A percentile compares a stretch with the other conserved stretches of the same genome.
These are phyloP conservation scores for Hypoxylon perforatum DNA, from an alignment of 495 filamentous ascomycete species.

Conservation along the genomic window DNA sequence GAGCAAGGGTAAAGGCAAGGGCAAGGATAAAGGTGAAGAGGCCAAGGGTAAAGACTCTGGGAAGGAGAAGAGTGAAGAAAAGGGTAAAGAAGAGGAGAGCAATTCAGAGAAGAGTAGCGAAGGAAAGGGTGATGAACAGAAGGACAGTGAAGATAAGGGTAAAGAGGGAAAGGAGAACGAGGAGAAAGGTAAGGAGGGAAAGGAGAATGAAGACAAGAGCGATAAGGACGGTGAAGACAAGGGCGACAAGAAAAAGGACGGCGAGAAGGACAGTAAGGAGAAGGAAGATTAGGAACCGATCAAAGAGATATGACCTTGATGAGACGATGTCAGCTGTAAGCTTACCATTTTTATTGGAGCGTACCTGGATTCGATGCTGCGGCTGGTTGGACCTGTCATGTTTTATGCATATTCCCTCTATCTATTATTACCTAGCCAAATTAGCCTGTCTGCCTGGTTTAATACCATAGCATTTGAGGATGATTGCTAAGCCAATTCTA, in stretches of 20 bases:
- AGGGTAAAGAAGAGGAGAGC: conserved; percentile 9
- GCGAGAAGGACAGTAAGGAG: too few species aligned
- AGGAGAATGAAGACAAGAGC: conserved; percentile 17
- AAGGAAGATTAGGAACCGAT: too few species aligned
- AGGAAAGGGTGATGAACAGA: conserved; percentile 8
- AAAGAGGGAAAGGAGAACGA: conserved; percentile 20
- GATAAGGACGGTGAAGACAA: conserved; percentile 21
- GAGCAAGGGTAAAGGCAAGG: not conserved
- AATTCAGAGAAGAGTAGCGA: conserved; percentile 2
- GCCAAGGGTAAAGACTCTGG: conserved; percentile 15
- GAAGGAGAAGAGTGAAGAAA: conserved; percentile 7
- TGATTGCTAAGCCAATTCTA: too few species aligned
- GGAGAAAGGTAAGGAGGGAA: conserved; percentile 10
- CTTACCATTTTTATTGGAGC: too few species aligned
- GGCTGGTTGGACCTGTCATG: too few species aligned
- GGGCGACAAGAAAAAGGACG: conserved; percentile 10
- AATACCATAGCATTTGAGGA: too few species aligned
- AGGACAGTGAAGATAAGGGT: conserved; percentile 21
- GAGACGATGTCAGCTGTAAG: too few species aligned
- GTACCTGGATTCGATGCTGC: too few species aligned
- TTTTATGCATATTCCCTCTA: too few species aligned
- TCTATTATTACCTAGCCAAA: too few species aligned
- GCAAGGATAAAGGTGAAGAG: conserved; percentile 10
- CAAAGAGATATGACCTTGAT: too few species aligned
- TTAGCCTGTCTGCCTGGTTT: too few species aligned